Conservation (phyloP, 305 asterid genomes). For the Petunia hybrid region DNA sequence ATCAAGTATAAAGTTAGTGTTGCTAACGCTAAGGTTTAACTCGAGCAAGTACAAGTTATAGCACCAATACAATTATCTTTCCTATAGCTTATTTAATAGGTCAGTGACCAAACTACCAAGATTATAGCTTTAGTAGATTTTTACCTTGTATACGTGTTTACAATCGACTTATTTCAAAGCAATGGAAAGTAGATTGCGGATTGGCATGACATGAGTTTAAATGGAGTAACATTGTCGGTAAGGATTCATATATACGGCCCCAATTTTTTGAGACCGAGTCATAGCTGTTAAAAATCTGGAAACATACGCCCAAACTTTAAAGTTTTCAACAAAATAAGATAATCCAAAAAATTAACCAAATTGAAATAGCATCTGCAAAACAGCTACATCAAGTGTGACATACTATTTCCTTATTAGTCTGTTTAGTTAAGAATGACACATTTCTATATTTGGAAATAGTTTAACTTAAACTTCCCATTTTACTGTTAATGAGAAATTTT, state of each 20-base stretch:
- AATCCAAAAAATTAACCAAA: constrained; percentile 27
- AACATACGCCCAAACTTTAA: constrained; percentile 14
- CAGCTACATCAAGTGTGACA: background rate
- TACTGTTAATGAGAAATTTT: too few relatives aligned
- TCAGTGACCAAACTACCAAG: constrained; percentile 17
- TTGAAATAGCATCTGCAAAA: constrained; percentile 27
- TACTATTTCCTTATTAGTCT: background rate
- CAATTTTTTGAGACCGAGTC: too few relatives aligned
- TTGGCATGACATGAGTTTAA: background rate
- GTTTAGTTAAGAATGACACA: too few relatives aligned
- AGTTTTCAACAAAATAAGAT: constrained; percentile 31
- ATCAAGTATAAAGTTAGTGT: constrained; percentile 10
- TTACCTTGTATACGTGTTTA: background rate
- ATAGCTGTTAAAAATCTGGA: background rate
- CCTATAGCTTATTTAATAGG: background rate
- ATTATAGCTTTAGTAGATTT: constrained; percentile 2
- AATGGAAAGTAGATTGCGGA: background rate
- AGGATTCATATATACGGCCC: too few relatives aligned
- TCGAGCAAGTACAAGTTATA: background rate
- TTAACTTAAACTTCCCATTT: too few relatives aligned
- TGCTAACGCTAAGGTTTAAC: background rate
- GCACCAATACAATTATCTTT: constrained; percentile 1
- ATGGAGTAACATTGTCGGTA: too few relatives aligned
- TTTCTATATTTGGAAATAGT: too few relatives aligned
- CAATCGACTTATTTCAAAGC: background rate